Base-by-base conservation (phyloP, 23 red algal genomes). In the Gracilaria gracilis region DNA sequence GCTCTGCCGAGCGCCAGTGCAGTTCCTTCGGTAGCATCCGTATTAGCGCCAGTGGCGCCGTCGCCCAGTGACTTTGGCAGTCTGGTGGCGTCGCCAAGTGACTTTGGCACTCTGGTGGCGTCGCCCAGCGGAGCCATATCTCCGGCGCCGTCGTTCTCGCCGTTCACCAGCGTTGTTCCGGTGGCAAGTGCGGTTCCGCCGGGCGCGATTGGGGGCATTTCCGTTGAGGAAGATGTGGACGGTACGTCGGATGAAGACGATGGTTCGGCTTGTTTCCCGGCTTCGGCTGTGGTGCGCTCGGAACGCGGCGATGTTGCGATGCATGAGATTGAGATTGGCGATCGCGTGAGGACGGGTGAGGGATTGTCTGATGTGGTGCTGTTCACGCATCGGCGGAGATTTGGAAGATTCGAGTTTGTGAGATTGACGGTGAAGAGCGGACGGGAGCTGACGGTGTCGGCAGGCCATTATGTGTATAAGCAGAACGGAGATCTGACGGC, bases 261-360 rank as follows among this genome's bases (percentile, higher is more conserved):
- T 82, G 88, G 61, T 21, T 83, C 57, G 16, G 89, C 71, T 39
- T 93, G 89, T 80, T 93, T 93, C 89, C 89, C 89, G 17, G 76
- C 79, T 39, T 69, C 47, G 20, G 80, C 89, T 4, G 16, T 36
- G 4, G 89, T 85, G 48, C 44, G 59, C n/a, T 57, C 82, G 34
- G 79, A 48, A 65, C 58, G 46, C 8, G 89, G 89, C 19, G 67
- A 51, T 62, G 35, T 77, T 17, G 25, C 44, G 48, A 93, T 93
- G 89, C 77, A 75, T 16, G 54, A 93, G 8, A 23, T 93, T 16
- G 66, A 67, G 61, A 62, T 93, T 53, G 89, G 89, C 7, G 89
- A 93, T 53, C 49, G 76, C 23, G 89, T 93, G 64, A 4, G 32
- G 54, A 66, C 55, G 31, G 86, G 14, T 11, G 50, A 79, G 38